Base-by-base conservation (phyloP, 208 protist species). In the Trypanosoma vivax region DNA sequence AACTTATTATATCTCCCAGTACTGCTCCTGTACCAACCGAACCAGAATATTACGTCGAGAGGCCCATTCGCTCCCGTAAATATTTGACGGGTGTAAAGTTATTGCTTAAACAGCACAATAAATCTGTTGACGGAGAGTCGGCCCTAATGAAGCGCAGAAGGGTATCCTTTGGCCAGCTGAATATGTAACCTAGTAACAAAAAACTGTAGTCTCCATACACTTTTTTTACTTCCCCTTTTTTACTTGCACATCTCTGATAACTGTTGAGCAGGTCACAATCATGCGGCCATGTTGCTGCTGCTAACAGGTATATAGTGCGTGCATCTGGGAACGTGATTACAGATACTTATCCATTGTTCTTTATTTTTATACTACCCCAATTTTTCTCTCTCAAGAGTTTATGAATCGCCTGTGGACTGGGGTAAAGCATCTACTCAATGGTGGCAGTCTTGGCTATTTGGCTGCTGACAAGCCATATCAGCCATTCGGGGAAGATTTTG, bases 401-500 rank as follows among this genome's bases (percentile, higher is more conserved):
- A 79, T 79, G 73, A 71, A 75, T 24, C 47, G 50, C 11, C 53
- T 93, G 5, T 42, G 48, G 2, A 48, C 59, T 43, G 75, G 60
- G 1, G 50, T 70, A 34, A 81, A 70, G 38, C 75, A 88, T 66
- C 52, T 93, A 23, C 31, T 65, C n/a, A 67, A 65, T 30, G 85
- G 85, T 11, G 68, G 75, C 5, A 93, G 81, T 50, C 27, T 85
- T n/a, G 78, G 76, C 42, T 90, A 84, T 59, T 38, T 90, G 9
- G 66, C 70, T 1, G 67, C 74, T 1, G 78, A 76, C n/a, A 76
- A 90, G 58, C 86, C 80, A 21, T 89, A 90, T 53, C 76, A 73
- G 16, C 87, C 87, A 0, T 91, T 89, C 59, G 87, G 87, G 23
- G 75, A 83, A 42, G 87, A 91, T 9, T 91, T 94, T 65, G 87